Percentiles rank a stretch among this genome's conserved stretches.
Evolutionary conservation across 306 rosid species (phyloP).

Genomic region (Cajanus cajan): DNA sequence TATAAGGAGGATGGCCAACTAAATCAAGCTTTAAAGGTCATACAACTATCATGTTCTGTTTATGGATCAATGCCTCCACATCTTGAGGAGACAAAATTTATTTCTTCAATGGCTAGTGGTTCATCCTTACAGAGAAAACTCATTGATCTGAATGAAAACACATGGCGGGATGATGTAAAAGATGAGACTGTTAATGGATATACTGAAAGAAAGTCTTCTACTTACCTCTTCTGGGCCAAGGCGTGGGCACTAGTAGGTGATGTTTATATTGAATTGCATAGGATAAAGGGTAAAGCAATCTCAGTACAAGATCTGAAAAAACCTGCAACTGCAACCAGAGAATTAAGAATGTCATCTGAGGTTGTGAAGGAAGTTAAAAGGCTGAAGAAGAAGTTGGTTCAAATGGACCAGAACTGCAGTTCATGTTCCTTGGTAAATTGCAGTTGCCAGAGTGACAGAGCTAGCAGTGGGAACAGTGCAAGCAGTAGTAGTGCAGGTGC

Average conservation of each 20-base stretch:
- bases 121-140: constrained; percentile 43
- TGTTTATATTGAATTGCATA: constrained; percentile 73
- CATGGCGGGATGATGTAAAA: constrained; percentile 37
- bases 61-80: constrained; percentile 98
- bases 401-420: constrained; percentile 67
- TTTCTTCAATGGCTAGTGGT: constrained; percentile 78
- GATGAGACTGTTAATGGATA: constrained; percentile 42
- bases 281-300: constrained; percentile 46
- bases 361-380: constrained; percentile 96
- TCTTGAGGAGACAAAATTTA: constrained; percentile 77
- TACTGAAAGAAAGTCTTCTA: constrained; percentile 66
- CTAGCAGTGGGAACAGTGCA: constrained; percentile 96
- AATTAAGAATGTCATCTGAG: constrained; percentile 83
- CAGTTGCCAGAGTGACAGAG: constrained; percentile 97
- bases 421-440: constrained; percentile 90
- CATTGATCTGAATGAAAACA: constrained; percentile 42
- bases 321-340: constrained; percentile 51
- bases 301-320: constrained; percentile 51
- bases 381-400: constrained; percentile 81
- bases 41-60: constrained; percentile 84
- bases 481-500: constrained; percentile 65
- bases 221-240: constrained; percentile 90
- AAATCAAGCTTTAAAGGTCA: constrained; percentile 82
- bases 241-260: constrained; percentile 93
- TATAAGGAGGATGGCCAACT: constrained; percentile 81